These are phyloP conservation scores for Myriosclerotinia duriaeana DNA, from an alignment of 2,329 filamentous ascomycete species.

Conservation along the genomic window DNA sequence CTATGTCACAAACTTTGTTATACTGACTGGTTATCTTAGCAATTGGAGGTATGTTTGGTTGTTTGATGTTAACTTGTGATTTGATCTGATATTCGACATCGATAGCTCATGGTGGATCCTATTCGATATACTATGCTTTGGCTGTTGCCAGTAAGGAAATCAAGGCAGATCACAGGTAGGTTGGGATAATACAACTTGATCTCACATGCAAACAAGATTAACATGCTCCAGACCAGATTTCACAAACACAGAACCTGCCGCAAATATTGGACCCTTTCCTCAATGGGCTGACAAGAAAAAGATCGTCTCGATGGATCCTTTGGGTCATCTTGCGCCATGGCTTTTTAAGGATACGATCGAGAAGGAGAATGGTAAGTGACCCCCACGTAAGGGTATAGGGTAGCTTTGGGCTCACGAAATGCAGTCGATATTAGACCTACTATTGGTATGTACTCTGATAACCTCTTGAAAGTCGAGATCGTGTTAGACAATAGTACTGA, in stretches of 20 bases:
- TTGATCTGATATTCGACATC: conserved; percentile 6
- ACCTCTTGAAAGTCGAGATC: background rate
- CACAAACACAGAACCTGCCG: conserved; percentile 89
- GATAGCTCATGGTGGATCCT: conserved; percentile 79
- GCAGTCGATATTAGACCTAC: conserved; percentile 42
- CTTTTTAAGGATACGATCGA: conserved; percentile 77
- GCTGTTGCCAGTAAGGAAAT: conserved; percentile 90
- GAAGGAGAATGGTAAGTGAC: conserved; percentile 61
- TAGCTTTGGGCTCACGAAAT: conserved; percentile 30
- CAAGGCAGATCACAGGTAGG: conserved; percentile 70
- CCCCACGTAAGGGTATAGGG: background rate
- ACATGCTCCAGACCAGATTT: conserved; percentile 56
- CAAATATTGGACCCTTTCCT: conserved; percentile 80
- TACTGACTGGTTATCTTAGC: conserved; percentile 44
- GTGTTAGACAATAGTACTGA: conserved; percentile 26
- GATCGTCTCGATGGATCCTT: conserved; percentile 97
- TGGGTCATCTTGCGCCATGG: conserved; percentile 83
- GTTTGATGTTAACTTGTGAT: conserved; percentile 2
- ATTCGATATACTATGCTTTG: conserved; percentile 92
- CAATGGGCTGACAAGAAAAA: conserved; percentile 89
- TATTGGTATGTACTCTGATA: conserved; percentile 35
- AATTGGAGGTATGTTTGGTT: conserved; percentile 54
- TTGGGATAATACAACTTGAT: background rate
- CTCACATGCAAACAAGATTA: background rate
- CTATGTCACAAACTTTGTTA: conserved; percentile 19